Conservation (phyloP, 164 flowering plant species). For the Liquidambar formosana region DNA sequence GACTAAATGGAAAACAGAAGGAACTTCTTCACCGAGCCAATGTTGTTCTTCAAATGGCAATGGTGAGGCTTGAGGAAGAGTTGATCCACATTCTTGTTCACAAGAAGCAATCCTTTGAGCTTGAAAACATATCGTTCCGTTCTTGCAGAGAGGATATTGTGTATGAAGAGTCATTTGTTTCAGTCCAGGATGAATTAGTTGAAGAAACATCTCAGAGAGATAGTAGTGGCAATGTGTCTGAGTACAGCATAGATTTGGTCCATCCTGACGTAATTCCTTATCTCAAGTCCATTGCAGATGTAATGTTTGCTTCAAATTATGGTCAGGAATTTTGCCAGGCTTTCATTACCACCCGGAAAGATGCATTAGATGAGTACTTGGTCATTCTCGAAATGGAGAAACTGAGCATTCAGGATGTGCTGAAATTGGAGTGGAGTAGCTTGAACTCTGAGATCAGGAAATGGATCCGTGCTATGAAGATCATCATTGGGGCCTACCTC, state of each 20-base stretch:
- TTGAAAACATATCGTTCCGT: conserved; percentile 21
- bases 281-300: conserved; percentile 38
- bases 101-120: conserved; percentile 28
- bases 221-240: conserved; percentile 11
- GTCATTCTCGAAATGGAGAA: conserved; percentile 30
- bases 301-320: conserved; percentile 41
- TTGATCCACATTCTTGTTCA: conserved; percentile 36
- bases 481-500: conserved; percentile 35
- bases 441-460: conserved; percentile 35
- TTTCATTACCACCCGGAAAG: conserved; percentile 28
- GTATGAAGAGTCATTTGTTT: conserved; percentile 31
- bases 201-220: conserved; percentile 18
- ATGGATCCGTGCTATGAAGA: conserved; percentile 46
- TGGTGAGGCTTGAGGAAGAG: conserved; percentile 50
- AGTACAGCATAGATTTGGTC: conserved; percentile 29
- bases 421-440: conserved; percentile 43
- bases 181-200: conserved; percentile 26
- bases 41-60: conserved; percentile 35
- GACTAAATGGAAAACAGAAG: conserved; percentile 9
- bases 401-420: conserved; percentile 43
- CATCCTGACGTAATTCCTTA: conserved; percentile 33
- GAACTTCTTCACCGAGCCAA: conserved; percentile 27
- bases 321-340: conserved; percentile 38
- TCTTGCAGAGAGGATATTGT: conserved; percentile 15
- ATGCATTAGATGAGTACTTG: conserved; percentile 39